phyloP scores from a whole-genome alignment of 345 rosid genomes.

The Pseudoturritis turrita region DNA sequence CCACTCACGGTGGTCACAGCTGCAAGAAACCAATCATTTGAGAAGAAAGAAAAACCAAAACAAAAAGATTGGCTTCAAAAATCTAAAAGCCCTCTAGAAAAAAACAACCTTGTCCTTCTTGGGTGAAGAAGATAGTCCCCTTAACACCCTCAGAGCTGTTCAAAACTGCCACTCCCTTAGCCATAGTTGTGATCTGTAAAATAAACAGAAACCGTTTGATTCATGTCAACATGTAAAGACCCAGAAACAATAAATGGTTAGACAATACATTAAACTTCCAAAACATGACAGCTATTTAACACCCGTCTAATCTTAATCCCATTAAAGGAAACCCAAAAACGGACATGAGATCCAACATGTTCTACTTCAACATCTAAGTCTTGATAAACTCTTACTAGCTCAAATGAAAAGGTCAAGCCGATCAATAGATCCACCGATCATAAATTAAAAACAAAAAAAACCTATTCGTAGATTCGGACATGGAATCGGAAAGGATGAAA shows the following conservation, averaged over 20 bases:
- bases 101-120: slow-evolving; percentile 69
- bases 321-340: too few species aligned
- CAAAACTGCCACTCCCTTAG: slow-evolving; percentile 80
- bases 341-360: too few species aligned
- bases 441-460: not conserved
- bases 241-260: not conserved
- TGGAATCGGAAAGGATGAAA: not conserved
- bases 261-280: too few species aligned
- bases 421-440: slow-evolving; percentile 8
- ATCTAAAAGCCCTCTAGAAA: not conserved
- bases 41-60: not conserved
- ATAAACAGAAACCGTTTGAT: not conserved
- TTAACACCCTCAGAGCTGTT: slow-evolving; percentile 65
- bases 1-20: slow-evolving; percentile 80
- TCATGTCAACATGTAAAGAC: not conserved
- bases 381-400: not conserved
- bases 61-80: not conserved
- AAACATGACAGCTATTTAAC: not conserved
- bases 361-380: not conserved
- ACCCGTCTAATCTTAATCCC: not conserved
- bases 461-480: slow-evolving; percentile 1
- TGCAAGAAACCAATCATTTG: slow-evolving; percentile 21
- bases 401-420: not conserved
- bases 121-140: slow-evolving; percentile 73
- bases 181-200: slow-evolving; percentile 84